Evolutionary conservation across 441 rosid species (phyloP).

Genomic region (Gossypium schwendimanii): DNA sequence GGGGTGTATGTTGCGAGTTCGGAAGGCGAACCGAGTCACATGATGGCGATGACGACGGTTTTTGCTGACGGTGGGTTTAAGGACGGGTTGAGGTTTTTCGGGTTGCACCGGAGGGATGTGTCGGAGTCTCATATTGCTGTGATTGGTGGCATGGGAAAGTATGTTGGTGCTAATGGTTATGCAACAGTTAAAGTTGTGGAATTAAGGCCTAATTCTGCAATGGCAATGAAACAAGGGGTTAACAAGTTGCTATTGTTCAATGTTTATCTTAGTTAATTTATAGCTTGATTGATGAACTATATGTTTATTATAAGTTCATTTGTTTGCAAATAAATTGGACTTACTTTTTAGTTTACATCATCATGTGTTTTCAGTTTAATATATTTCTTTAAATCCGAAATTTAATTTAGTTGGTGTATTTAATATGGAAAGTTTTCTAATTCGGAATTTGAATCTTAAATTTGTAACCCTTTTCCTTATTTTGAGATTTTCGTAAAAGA

Average conservation of each 20-base stretch:
- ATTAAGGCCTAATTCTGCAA: not conserved
- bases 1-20: constrained; percentile 45
- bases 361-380: not conserved
- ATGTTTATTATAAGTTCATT: not conserved
- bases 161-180: constrained; percentile 45
- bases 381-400: not conserved
- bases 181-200: constrained; percentile 31
- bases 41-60: constrained; percentile 44
- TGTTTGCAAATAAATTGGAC: not conserved
- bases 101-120: constrained; percentile 25
- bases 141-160: constrained; percentile 46
- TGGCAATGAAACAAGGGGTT: constrained; percentile 9
- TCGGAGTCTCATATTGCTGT: constrained; percentile 49
- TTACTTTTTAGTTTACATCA: not conserved
- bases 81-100: constrained; percentile 42
- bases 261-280: constrained; percentile 29
- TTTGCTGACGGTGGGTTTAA: constrained; percentile 16
- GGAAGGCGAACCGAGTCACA: constrained; percentile 33
- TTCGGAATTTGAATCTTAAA: no score
- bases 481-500: no score
- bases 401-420: not conserved
- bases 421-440: not conserved
- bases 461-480: no score
- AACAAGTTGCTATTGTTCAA: constrained; percentile 24
- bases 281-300: not conserved